These are phyloP conservation scores for Scheffersomyces titani DNA, from an alignment of 1,139 yeast species.

Conservation along the genomic window DNA sequence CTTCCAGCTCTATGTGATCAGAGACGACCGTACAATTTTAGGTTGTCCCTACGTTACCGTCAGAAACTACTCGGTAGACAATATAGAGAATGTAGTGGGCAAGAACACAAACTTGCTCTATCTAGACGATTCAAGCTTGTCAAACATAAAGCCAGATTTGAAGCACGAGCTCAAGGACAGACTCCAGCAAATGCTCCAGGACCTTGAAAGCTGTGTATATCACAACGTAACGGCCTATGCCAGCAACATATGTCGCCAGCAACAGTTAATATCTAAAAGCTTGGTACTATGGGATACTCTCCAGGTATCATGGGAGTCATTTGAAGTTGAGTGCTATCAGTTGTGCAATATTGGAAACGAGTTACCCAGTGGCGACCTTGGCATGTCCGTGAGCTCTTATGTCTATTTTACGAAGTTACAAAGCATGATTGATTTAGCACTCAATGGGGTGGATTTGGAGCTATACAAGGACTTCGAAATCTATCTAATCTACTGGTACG, in stretches of 20 bases:
- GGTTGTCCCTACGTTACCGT: conserved; percentile 22
- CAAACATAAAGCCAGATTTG: background rate
- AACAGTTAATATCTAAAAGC: conserved; percentile 65
- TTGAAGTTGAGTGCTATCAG: conserved; percentile 45
- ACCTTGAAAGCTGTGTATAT: conserved; percentile 48
- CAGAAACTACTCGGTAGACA: conserved; percentile 16
- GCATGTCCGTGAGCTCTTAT: conserved; percentile 67
- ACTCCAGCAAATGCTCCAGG: conserved; percentile 19
- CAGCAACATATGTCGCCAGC: conserved; percentile 79
- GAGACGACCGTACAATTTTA: conserved; percentile 59
- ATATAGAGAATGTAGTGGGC: conserved; percentile 29
- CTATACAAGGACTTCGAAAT: conserved; percentile 74
- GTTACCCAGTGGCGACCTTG: conserved; percentile 23
- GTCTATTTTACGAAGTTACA: conserved; percentile 64
- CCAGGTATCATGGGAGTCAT: conserved; percentile 65
- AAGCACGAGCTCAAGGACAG: background rate
- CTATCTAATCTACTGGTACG: conserved; percentile 68
- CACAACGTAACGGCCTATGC: conserved; percentile 61
- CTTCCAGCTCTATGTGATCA: conserved; percentile 58
- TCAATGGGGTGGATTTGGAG: conserved; percentile 77
- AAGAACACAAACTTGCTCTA: conserved; percentile 15
- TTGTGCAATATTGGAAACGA: conserved; percentile 36
- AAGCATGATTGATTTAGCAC: conserved; percentile 69
- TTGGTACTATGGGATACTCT: conserved; percentile 72
- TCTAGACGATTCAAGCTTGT: conserved; percentile 18